Evolutionary conservation across 306 rosid genomes (phyloP).

Genomic region (Crotalaria pallida): DNA sequence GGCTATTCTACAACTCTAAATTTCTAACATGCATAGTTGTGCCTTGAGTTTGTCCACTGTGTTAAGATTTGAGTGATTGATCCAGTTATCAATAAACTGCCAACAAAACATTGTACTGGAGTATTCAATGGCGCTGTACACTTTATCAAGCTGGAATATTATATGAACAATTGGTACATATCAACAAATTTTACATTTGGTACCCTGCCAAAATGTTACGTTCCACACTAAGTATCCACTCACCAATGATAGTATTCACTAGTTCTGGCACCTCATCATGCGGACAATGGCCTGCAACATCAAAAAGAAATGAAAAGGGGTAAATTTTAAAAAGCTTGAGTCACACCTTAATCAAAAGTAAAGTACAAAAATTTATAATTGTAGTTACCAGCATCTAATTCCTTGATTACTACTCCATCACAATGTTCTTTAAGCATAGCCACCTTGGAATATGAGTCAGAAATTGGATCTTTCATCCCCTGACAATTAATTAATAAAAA

Average conservation of each 20-base stretch:
- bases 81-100: background rate
- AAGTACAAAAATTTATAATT: background rate
- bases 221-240: constrained; percentile 52
- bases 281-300: constrained; percentile 76
- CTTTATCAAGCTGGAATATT: no score
- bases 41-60: background rate
- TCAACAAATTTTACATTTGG: constrained; percentile 5
- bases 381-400: constrained; percentile 72
- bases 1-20: no score
- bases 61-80: background rate
- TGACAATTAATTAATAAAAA: background rate
- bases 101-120: no score
- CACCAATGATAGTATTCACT: constrained; percentile 56
- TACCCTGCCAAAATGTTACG: constrained; percentile 31
- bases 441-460: constrained; percentile 59
- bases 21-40: background rate
- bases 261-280: constrained; percentile 77
- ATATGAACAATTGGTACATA: background rate
- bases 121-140: no score
- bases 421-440: constrained; percentile 69
- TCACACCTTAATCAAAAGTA: background rate
- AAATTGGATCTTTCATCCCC: constrained; percentile 95
- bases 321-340: background rate
- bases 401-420: constrained; percentile 53
- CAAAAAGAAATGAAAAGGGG: background rate